Base-by-base conservation (phyloP, 2,329 filamentous ascomycete species). In the Exophiala sideris region DNA sequence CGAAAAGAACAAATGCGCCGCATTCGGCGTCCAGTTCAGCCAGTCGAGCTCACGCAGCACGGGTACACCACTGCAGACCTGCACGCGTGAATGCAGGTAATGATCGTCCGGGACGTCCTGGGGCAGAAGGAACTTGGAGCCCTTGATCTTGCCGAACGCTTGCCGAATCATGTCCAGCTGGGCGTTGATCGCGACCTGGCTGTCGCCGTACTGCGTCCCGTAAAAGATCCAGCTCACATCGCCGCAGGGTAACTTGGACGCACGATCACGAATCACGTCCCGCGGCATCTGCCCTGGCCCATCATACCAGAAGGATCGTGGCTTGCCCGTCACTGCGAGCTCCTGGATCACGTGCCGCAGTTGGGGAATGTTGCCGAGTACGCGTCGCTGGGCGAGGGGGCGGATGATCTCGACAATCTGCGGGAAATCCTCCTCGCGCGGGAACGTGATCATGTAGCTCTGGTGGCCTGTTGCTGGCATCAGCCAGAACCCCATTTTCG, bases 371-470 rank as follows among this genome's bases (percentile, higher is more conserved):
- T 68, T 68, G 24, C 64, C 65, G 10, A 68, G 52, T 16, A 68
- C 62, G 11, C 62, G 48, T 39, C 60, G 63, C 34, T 64, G 54
- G 4, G 65, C 65, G 6, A 68, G 62, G 2, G 69, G 67, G 2
- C 69, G 64, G 48, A 73, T 72, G 53, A 68, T 69, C 14, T 73
- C 71, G 45, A 73, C 67, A 14, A 71, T 67, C 7, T 64, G 62
- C 18, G 60, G 60, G 20, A 73, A 64, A 52, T 72, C 71, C 11
- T 67, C 65, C 20, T 72, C 71, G 38, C 62, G 65, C 24, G 69
- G 68, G 48, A 73, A 72, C 0, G 71, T 73, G 52, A 74, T 64
- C 64, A 68, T 67, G 65, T 71, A 75, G 1, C 70, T 67, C 54
- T 73, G 69, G 58, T 73, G 67, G 1, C 65, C 64, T 2, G 68